Conservation (phyloP, 2,329 filamentous ascomycete species). For the Endoconidiophora laricicola region DNA sequence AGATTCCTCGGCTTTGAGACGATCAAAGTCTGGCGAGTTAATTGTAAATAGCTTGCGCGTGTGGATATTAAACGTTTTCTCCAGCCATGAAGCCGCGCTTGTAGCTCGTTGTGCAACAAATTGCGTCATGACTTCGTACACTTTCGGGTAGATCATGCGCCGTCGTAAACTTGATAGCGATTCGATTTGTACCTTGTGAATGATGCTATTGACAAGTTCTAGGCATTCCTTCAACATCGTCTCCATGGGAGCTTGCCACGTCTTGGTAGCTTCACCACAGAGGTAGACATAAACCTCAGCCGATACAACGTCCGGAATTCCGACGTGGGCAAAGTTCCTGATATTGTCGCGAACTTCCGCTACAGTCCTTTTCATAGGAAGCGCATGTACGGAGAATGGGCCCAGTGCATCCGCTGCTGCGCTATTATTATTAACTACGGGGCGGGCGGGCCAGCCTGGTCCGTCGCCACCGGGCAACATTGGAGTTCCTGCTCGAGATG, state of each 20-base stretch:
- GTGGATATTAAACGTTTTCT: constrained; percentile 35
- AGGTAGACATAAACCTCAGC: constrained; percentile 43
- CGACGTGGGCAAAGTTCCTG: constrained; percentile 34
- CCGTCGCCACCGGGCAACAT: neutral
- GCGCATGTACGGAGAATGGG: constrained; percentile 25
- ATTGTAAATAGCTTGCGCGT: constrained; percentile 39
- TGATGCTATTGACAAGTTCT: constrained; percentile 19
- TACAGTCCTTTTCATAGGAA: constrained; percentile 24
- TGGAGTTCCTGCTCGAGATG: neutral
- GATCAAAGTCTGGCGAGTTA: constrained; percentile 30
- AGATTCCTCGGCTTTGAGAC: constrained; percentile 30
- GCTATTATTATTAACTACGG: neutral
- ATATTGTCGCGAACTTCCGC: constrained; percentile 38
- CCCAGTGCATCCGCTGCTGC: neutral
- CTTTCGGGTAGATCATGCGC: constrained; percentile 32
- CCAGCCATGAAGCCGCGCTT: constrained; percentile 23
- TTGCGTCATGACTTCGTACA: constrained; percentile 24
- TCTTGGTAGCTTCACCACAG: constrained; percentile 36
- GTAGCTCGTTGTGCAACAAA: constrained; percentile 27
- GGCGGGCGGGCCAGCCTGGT: neutral
- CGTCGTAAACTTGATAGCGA: constrained; percentile 32
- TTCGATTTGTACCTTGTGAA: constrained; percentile 29
- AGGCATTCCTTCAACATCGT: constrained; percentile 32
- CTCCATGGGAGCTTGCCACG: constrained; percentile 39
- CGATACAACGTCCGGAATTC: constrained; percentile 41